phyloP scores from a whole-genome alignment of 495 filamentous ascomycete genomes.

The Tuber melanosporum region DNA sequence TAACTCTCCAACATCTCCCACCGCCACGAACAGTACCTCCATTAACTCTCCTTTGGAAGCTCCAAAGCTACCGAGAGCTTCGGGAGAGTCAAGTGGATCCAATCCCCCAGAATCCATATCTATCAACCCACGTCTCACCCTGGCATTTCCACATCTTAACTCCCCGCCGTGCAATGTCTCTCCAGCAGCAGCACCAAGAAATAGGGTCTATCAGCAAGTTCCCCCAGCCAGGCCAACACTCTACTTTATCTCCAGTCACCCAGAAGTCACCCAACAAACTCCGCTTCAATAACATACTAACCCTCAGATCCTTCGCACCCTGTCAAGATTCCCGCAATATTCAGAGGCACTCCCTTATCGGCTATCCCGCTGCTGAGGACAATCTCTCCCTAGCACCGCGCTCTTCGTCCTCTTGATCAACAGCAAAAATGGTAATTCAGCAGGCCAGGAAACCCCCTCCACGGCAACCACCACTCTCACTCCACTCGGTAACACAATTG shows the following conservation, averaged over 20 bases:
- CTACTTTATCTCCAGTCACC: conserved; percentile 38
- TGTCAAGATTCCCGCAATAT: neutral
- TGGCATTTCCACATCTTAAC: neutral
- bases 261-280: conserved; percentile 32
- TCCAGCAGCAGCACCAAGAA: conserved; percentile 14
- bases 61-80: neutral
- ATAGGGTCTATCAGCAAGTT: conserved; percentile 16
- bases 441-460: neutral
- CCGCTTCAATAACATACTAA: neutral
- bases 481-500: neutral
- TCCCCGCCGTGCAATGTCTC: neutral
- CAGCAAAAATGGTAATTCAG: neutral
- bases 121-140: neutral
- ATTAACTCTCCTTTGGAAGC: neutral
- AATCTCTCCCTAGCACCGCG: neutral
- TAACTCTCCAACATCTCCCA: neutral
- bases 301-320: neutral
- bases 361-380: neutral
- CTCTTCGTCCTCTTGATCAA: neutral
- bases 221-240: conserved; percentile 25
- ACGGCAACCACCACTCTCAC: neutral
- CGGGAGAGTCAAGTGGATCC: conserved; percentile 2
- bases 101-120: neutral
- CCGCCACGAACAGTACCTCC: conserved; percentile 5
- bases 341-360: neutral